Evolutionary conservation across 352 stramenopile species (phyloP).

Genomic region (Pilasporangium apinafurcum): DNA sequence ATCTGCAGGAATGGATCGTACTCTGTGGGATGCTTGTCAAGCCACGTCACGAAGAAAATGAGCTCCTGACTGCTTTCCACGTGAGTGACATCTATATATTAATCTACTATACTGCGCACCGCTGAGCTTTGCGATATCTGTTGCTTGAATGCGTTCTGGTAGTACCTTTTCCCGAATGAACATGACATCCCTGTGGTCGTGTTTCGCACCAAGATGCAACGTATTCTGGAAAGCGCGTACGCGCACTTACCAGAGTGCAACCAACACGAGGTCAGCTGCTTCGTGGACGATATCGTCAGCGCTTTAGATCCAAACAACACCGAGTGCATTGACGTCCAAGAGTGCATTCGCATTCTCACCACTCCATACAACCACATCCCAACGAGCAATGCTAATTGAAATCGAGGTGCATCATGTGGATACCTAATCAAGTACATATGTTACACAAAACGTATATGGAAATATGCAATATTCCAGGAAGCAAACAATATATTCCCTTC

Average conservation of each 20-base stretch:
- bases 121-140: too few species aligned
- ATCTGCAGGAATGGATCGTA: conserved; percentile 61
- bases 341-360: conserved; percentile 56
- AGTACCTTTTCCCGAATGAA: conserved; percentile 60
- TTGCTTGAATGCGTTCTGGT: too few species aligned
- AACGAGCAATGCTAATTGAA: not conserved
- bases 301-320: conserved; percentile 62
- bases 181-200: conserved; percentile 51
- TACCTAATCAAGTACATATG: too few species aligned
- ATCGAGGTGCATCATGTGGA: too few species aligned
- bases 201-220: conserved; percentile 69
- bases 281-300: conserved; percentile 63
- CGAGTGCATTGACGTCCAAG: conserved; percentile 64
- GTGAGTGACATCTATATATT: conserved; percentile 14
- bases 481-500: too few species aligned
- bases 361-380: conserved; percentile 31
- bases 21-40: conserved; percentile 60
- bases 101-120: too few species aligned
- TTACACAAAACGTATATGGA: too few species aligned
- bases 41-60: conserved; percentile 36
- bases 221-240: conserved; percentile 56
- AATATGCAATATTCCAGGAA: too few species aligned
- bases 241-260: conserved; percentile 58
- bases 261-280: conserved; percentile 63
- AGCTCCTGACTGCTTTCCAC: conserved; percentile 47